Evolutionary conservation across 1,139 yeast species (phyloP).

Genomic region (Yamadazyma pseudoaaseri): DNA sequence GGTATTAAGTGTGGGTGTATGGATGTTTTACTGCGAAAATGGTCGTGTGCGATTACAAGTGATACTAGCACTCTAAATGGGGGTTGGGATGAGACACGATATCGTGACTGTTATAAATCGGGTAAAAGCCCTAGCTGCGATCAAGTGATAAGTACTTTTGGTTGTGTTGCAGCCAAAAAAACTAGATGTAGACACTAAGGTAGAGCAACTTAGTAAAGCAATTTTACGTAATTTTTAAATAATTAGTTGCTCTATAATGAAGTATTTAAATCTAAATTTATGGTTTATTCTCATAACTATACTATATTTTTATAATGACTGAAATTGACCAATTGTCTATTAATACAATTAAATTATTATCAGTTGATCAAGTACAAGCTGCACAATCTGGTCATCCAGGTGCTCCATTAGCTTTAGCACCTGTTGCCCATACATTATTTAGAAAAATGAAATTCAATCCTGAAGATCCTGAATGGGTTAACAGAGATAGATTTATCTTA

Average conservation of each 20-base stretch:
- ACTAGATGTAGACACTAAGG: too few relatives aligned
- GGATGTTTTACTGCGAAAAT: constrained; percentile 1
- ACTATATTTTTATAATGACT: constrained; percentile 12
- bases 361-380: constrained; percentile 81
- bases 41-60: constrained; percentile 2
- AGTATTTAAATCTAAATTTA: background rate
- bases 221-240: background rate
- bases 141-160: constrained; percentile 7
- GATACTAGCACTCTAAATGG: background rate
- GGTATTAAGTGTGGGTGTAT: constrained; percentile 6
- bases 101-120: too few relatives aligned
- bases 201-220: constrained; percentile 1
- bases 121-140: constrained; percentile 5
- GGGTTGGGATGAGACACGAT: too few relatives aligned
- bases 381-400: constrained; percentile 99
- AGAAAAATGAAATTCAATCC: constrained; percentile 83
- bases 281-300: too few relatives aligned
- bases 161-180: too few relatives aligned
- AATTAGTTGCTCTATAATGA: background rate
- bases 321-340: constrained; percentile 70
- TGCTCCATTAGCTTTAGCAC: constrained; percentile 97
- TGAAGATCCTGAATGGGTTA: constrained; percentile 84
- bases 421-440: constrained; percentile 64
- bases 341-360: constrained; percentile 82
- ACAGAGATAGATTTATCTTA: constrained; percentile 90